Evolutionary conservation across 495 filamentous ascomycete species (phyloP), one percentile per base, ranked within the genome.

Genomic region (Aspergillus bertholletiae): DNA sequence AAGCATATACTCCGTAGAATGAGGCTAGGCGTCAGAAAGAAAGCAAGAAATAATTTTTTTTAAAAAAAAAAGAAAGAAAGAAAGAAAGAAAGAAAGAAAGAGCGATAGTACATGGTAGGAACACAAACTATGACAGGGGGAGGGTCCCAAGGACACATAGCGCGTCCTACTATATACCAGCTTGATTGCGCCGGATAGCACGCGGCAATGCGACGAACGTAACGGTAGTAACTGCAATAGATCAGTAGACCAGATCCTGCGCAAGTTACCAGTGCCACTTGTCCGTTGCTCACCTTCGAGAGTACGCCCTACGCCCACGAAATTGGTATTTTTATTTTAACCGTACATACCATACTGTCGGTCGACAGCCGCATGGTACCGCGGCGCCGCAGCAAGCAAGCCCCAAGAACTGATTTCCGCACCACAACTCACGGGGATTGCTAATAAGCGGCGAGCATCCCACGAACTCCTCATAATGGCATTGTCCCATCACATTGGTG

Each of bases 381-480:
- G 43, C 43, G 49, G 35, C 37, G 30, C 49, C 37, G 43, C 43
- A 52, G 49, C 37, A 52, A 37, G 26, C 37, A 52, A 52, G 49
- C 49, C n/a, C 49, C 34, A 11, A 37, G 17, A 12, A n/a, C 13
- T 11, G 34, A 34, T 34, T 12, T 1, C 34, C 15, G 13, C 6
- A 2, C 4, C 13, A n/a, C 13, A 15, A 37, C 34, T 12, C 5
- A 41, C 49, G 30, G 43, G n/a, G 40, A 44, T 17, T 26, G 7
- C 43, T 17, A n/a, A 53, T 23, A 46, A 21, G 35, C 35, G 30
- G n/a, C 44, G 35, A 37, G 22, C 39, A 22, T 43, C 17, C 9
- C 2, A 37, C 20, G 39, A 43, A 43, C 39, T 43, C 39, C 39
- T 22, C 21, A 43, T 43, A 43, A 43, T 22, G 22, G 18, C 39